Conservation (phyloP, 1,284 basidiomycete genomes). For the Cryptococcus maquisensis region DNA sequence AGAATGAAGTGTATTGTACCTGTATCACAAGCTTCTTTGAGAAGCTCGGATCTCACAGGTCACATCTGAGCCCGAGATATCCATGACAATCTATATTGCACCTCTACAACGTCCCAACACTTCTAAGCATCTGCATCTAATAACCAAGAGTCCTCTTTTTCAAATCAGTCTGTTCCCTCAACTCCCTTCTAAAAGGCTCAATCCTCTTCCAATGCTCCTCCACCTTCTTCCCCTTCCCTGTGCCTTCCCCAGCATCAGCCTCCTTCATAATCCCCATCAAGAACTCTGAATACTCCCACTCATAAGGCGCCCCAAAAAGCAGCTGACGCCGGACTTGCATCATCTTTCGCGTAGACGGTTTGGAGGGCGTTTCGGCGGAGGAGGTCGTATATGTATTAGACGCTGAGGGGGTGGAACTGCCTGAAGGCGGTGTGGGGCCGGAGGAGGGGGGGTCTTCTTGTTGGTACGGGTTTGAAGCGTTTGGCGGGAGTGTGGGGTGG, state of each 20-base stretch:
- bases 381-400: not conserved
- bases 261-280: constrained; percentile 30
- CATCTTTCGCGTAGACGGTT: constrained; percentile 16
- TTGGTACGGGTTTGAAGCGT: constrained; percentile 27
- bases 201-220: constrained; percentile 25
- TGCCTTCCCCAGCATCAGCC: constrained; percentile 19
- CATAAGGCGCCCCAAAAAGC: constrained; percentile 39
- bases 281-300: constrained; percentile 36
- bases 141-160: constrained; percentile 36
- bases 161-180: constrained; percentile 26
- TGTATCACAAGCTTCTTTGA: no score
- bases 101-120: no score
- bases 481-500: constrained; percentile 20
- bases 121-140: constrained; percentile 3
- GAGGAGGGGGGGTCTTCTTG: not conserved
- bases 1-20: no score
- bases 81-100: no score
- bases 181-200: constrained; percentile 24
- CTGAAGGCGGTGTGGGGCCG: not conserved
- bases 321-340: constrained; percentile 25
- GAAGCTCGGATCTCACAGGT: no score
- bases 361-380: not conserved
- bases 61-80: no score
- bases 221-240: constrained; percentile 9
- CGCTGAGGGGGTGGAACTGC: not conserved